Conservation (phyloP, 1,284 basidiomycete species). For the Chondrostereum purpureum region DNA sequence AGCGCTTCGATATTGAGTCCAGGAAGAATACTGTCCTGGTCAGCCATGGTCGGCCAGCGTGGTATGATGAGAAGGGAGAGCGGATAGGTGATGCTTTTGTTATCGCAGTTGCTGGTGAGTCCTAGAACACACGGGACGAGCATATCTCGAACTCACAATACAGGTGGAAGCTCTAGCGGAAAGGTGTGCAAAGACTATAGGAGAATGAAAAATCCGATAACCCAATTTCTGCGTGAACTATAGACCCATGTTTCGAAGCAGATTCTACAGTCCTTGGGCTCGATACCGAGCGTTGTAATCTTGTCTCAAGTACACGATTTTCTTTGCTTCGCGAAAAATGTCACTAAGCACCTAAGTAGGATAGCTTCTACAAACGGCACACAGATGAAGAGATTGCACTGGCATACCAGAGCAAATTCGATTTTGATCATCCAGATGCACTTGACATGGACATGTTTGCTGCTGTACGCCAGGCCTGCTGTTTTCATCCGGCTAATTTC, state of each 20-base stretch:
- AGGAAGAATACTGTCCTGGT: slow-evolving; percentile 79
- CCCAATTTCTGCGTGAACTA: slow-evolving; percentile 3
- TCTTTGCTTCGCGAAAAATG: neutral
- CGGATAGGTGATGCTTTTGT: slow-evolving; percentile 78
- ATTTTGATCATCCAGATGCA: slow-evolving; percentile 92
- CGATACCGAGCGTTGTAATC: slow-evolving; percentile 85
- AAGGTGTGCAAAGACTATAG: slow-evolving; percentile 53
- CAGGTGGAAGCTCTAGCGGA: slow-evolving; percentile 88
- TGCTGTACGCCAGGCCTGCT: slow-evolving; percentile 42
- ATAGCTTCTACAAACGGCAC: slow-evolving; percentile 89
- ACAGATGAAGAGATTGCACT: slow-evolving; percentile 71
- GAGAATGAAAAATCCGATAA: neutral
- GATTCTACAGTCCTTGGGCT: slow-evolving; percentile 76
- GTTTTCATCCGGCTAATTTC: neutral
- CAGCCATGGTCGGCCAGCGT: slow-evolving; percentile 76
- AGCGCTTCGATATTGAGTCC: slow-evolving; percentile 23
- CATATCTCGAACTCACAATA: slow-evolving; percentile 6
- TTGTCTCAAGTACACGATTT: slow-evolving; percentile 61
- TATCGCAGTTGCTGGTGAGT: slow-evolving; percentile 84
- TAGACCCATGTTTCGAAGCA: slow-evolving; percentile 90
- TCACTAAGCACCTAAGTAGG: no score
- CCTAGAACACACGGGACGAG: slow-evolving; percentile 20
- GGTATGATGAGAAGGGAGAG: slow-evolving; percentile 75
- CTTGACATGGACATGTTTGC: slow-evolving; percentile 89
- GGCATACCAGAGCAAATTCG: slow-evolving; percentile 81